These are phyloP conservation scores for Volvox reticuliferus DNA, from an alignment of 139 green algal species.

Conservation along the genomic window DNA sequence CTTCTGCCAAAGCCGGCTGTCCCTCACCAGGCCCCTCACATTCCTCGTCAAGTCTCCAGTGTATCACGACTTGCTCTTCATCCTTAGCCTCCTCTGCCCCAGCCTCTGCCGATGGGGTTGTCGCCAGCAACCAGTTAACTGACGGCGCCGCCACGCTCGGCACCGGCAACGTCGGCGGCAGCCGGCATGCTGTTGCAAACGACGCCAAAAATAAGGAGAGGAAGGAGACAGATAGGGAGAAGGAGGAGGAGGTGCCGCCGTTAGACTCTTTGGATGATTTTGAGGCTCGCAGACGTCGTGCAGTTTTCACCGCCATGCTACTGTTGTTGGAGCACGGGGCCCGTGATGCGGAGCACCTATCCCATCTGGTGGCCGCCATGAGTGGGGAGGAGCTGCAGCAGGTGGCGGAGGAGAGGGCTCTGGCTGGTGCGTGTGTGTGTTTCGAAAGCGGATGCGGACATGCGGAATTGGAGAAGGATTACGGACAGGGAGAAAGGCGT, in stretches of 20 bases:
- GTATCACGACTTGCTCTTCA: too few species aligned
- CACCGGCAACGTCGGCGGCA: too few species aligned
- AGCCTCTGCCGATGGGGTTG: too few species aligned
- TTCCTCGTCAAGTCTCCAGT: too few species aligned
- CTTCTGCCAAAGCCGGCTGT: too few species aligned
- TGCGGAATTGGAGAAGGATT: neutral
- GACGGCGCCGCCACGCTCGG: too few species aligned
- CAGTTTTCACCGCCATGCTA: conserved; percentile 46
- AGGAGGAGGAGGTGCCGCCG: neutral
- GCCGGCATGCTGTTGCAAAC: too few species aligned
- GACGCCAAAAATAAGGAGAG: neutral
- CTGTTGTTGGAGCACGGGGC: conserved; percentile 63
- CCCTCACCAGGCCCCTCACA: too few species aligned
- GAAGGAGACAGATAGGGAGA: neutral
- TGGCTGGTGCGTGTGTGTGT: conserved; percentile 36
- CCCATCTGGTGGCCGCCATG: conserved; percentile 44
- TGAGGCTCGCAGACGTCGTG: conserved; percentile 30
- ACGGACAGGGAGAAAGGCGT: too few species aligned
- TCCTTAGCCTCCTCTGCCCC: too few species aligned
- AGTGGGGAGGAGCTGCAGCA: conserved; percentile 57
- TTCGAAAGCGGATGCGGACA: neutral
- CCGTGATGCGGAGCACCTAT: conserved; percentile 25
- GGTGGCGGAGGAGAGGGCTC: conserved; percentile 67
- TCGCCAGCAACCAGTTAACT: too few species aligned
- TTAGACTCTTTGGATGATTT: conserved; percentile 21